Evolutionary conservation across 164 flowering plant species (phyloP).

Genomic region (Vitis amurensis): DNA sequence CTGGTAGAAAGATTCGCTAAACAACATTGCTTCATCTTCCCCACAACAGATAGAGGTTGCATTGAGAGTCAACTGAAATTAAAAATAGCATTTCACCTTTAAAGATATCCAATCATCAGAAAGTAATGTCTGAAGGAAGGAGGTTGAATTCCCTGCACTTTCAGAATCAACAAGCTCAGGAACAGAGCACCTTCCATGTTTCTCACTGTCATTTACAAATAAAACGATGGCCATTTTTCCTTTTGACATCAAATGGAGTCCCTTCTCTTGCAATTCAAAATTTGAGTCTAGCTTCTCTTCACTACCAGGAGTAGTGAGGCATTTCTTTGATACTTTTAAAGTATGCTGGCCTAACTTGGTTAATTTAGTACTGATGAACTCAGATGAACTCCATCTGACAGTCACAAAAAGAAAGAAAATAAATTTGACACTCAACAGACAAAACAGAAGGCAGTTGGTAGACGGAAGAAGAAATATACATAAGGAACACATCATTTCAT

Average conservation of each 20-base stretch:
- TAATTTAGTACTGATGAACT: conserved; percentile 33
- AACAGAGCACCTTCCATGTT: conserved; percentile 6
- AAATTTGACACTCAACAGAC: no score
- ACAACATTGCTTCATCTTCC: no score
- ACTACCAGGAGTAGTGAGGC: conserved; percentile 18
- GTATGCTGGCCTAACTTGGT: conserved; percentile 22
- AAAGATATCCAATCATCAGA: conserved; percentile 32
- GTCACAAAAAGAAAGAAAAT: no score
- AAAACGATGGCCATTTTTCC: conserved; percentile 72
- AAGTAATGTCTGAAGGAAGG: conserved; percentile 40
- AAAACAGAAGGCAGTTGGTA: no score
- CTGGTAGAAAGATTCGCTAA: not conserved
- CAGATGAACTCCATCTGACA: conserved; percentile 44
- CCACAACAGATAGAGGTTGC: no score
- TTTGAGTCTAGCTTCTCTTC: conserved; percentile 25
- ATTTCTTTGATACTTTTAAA: conserved; percentile 35
- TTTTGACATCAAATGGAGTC: conserved; percentile 40
- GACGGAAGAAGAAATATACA: no score
- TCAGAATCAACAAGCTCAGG: conserved; percentile 22
- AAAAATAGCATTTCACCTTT: conserved; percentile 29
- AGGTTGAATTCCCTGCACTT: conserved; percentile 21
- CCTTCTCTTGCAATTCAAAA: conserved; percentile 33
- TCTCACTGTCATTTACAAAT: conserved; percentile 30
- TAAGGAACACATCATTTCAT: no score
- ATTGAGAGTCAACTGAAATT: not conserved